Evolutionary conservation across 139 green algal genomes (phyloP).

Genomic region (Chlamydomonas eustigma): DNA sequence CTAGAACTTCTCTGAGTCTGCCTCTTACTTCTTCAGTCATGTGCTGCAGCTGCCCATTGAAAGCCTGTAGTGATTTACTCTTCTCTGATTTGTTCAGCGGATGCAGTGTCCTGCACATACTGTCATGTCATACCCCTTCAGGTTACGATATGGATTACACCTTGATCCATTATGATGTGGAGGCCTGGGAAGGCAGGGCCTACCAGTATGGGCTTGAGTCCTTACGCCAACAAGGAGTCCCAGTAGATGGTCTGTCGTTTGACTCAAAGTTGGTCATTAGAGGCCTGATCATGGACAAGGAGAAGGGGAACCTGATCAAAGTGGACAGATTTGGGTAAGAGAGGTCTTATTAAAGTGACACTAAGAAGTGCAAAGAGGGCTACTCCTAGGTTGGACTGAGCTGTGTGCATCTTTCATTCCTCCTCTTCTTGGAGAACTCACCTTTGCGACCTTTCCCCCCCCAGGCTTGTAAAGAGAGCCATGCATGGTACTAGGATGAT

Average conservation of each 20-base stretch:
- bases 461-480: conserved; percentile 83
- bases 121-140: conserved; percentile 1
- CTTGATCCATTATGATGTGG: conserved; percentile 84
- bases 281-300: conserved; percentile 76
- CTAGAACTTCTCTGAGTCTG: not conserved
- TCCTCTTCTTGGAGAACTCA: too few relatives aligned
- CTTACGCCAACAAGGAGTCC: conserved; percentile 54
- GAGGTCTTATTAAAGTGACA: not conserved
- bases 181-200: conserved; percentile 87
- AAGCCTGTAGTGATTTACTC: too few relatives aligned
- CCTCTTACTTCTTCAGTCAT: not conserved
- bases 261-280: conserved; percentile 84
- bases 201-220: conserved; percentile 80
- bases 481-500: conserved; percentile 95
- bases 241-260: conserved; percentile 80
- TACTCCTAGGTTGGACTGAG: too few relatives aligned
- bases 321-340: conserved; percentile 24
- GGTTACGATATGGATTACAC: conserved; percentile 82
- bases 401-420: too few relatives aligned
- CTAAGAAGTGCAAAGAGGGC: too few relatives aligned
- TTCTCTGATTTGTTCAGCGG: too few relatives aligned
- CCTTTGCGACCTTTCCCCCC: not conserved
- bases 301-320: conserved; percentile 76
- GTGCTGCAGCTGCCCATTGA: too few relatives aligned
- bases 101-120: too few relatives aligned